Evolutionary conservation across 1,284 basidiomycete species (phyloP).

Genomic region (Lignosus rhinocerotis): DNA sequence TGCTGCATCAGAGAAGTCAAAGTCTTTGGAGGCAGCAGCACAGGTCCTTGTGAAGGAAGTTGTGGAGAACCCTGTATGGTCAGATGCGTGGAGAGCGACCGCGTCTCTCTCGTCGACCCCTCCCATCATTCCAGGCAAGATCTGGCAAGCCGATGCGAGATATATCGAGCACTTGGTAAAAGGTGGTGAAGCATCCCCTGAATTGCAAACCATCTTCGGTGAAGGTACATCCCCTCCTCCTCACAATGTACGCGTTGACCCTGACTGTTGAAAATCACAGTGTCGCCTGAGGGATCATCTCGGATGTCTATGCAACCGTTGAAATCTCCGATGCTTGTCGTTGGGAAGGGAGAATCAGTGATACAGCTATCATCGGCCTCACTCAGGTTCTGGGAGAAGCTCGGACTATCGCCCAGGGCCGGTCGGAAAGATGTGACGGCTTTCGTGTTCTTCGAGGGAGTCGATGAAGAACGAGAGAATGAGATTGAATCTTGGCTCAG

Average conservation of each 20-base stretch:
- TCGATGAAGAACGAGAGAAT: constrained; percentile 43
- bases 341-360: constrained; percentile 63
- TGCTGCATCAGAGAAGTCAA: constrained; percentile 58
- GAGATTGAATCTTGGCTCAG: constrained; percentile 60
- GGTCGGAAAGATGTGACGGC: constrained; percentile 70
- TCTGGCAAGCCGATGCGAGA: constrained; percentile 51
- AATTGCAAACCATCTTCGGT: constrained; percentile 38
- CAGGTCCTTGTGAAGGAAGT: constrained; percentile 60
- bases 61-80: constrained; percentile 69
- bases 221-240: constrained; percentile 33
- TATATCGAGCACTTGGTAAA: constrained; percentile 43
- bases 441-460: constrained; percentile 69
- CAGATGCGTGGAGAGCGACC: constrained; percentile 60
- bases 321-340: constrained; percentile 56
- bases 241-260: not conserved
- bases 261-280: not conserved
- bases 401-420: constrained; percentile 68
- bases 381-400: constrained; percentile 80
- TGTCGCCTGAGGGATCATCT: not conserved
- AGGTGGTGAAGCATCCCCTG: constrained; percentile 32
- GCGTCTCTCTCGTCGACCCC: constrained; percentile 31
- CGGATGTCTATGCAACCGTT: constrained; percentile 37
- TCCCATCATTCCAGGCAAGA: constrained; percentile 31
- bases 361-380: constrained; percentile 67
- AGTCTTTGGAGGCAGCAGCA: constrained; percentile 64